Conservation (phyloP, 768 basidiomycete genomes). For the Lactifluus rugatus region DNA sequence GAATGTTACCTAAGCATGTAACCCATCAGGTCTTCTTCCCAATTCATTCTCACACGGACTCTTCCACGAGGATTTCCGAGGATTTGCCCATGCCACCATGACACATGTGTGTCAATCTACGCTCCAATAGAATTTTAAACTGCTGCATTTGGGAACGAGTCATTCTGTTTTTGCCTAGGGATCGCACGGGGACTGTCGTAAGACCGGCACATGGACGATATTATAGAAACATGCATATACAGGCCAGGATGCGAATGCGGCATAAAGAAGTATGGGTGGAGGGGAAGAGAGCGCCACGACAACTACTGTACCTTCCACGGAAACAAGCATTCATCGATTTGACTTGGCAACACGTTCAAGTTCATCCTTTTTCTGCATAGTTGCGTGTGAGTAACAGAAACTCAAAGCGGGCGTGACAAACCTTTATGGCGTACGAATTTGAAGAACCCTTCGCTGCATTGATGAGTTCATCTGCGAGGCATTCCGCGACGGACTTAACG, state of each 20-base stretch:
- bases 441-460: slow-evolving; percentile 99
- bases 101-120: slow-evolving; percentile 8
- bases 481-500: slow-evolving; percentile 98
- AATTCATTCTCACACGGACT: background rate
- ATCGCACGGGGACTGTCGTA: slow-evolving; percentile 4
- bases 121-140: slow-evolving; percentile 7
- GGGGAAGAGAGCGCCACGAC: background rate
- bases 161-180: slow-evolving; percentile 1
- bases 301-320: slow-evolving; percentile 11
- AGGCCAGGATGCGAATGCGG: slow-evolving; percentile 1
- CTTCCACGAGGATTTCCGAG: slow-evolving; percentile 8
- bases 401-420: slow-evolving; percentile 26
- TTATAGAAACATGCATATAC: slow-evolving; percentile 6
- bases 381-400: background rate
- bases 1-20: background rate
- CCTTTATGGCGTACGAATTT: slow-evolving; percentile 99
- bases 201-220: slow-evolving; percentile 8
- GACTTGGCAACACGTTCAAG: slow-evolving; percentile 99
- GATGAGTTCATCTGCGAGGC: slow-evolving; percentile 98
- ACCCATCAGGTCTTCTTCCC: background rate
- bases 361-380: slow-evolving; percentile 89
- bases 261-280: background rate
- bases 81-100: background rate
- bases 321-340: slow-evolving; percentile 71
- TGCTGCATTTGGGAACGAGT: slow-evolving; percentile 1